A percentile compares a stretch with the other conserved stretches of the same genome.
phyloP scores from a whole-genome alignment of 2,329 filamentous ascomycete genomes.

The Pseudogymnoascus sp. region DNA sequence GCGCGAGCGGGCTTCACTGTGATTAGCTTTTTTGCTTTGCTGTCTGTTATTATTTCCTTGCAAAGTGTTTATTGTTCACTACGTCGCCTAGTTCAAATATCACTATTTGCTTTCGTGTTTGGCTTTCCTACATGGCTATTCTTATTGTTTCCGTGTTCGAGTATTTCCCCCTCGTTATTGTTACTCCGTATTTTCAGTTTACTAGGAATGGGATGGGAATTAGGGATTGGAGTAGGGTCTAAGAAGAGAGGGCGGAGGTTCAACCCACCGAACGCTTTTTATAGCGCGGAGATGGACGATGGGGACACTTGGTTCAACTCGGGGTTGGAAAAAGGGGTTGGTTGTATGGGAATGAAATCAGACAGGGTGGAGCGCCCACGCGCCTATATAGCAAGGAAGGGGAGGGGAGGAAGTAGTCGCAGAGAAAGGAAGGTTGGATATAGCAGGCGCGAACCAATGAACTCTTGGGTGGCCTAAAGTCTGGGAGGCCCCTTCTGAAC shows the following conservation, averaged over 20 bases:
- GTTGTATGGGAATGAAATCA: not conserved
- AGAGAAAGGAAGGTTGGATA: not conserved
- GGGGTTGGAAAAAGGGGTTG: not conserved
- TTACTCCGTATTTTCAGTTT: not conserved
- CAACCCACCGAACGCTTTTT: not conserved
- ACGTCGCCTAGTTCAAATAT: not conserved
- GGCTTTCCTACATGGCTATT: not conserved
- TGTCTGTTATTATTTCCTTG: not conserved
- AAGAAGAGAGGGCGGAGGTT: not conserved
- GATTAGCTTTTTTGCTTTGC: not conserved
- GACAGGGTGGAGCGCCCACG: not conserved
- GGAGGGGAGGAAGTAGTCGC: not conserved
- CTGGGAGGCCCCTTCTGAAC: constrained; percentile 1
- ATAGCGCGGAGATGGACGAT: not conserved
- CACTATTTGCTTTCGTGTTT: not conserved
- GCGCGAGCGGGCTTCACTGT: constrained; percentile 3
- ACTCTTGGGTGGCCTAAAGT: not conserved
- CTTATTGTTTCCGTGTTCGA: not conserved
- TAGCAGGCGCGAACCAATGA: not conserved
- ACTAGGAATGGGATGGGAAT: not conserved
- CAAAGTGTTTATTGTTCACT: not conserved
- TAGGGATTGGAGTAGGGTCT: not conserved
- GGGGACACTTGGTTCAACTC: not conserved
- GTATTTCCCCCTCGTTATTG: not conserved
- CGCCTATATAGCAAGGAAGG: not conserved